Percentiles rank a stretch among this genome's conserved stretches.
Evolutionary conservation across 2,329 filamentous ascomycete genomes (phyloP).

Genomic region (Phaeosphaeria sp.): DNA sequence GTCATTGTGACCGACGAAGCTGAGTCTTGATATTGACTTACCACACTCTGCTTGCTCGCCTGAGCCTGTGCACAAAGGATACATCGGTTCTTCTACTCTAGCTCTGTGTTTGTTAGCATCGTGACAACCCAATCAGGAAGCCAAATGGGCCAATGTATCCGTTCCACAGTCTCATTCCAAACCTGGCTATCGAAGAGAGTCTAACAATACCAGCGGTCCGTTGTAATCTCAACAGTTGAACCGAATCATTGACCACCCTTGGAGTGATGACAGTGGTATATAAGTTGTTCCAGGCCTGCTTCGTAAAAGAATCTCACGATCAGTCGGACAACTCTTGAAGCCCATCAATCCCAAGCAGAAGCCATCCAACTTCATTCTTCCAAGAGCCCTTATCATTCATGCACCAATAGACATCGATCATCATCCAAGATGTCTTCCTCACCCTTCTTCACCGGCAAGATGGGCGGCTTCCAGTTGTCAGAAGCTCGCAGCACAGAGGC

Average conservation of each 20-base stretch:
- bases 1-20: background rate
- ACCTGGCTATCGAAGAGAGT: background rate
- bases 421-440: conserved; percentile 3
- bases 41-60: background rate
- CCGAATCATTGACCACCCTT: background rate
- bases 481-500: background rate
- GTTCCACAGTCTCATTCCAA: background rate
- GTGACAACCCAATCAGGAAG: background rate
- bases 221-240: background rate
- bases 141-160: background rate
- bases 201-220: background rate
- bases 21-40: background rate
- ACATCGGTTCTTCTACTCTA: background rate
- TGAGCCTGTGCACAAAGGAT: background rate
- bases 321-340: background rate
- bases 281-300: background rate
- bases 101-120: background rate
- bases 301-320: background rate
- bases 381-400: conserved; percentile 1
- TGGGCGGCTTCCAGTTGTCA: background rate
- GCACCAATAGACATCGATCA: conserved; percentile 1
- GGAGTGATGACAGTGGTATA: background rate
- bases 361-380: background rate
- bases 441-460: background rate
- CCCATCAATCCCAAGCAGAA: background rate